A percentile compares a stretch with the other conserved stretches of the same genome.
These are phyloP conservation scores for Peniophora sp. DNA, from an alignment of 1,284 basidiomycete species.

Conservation along the genomic window DNA sequence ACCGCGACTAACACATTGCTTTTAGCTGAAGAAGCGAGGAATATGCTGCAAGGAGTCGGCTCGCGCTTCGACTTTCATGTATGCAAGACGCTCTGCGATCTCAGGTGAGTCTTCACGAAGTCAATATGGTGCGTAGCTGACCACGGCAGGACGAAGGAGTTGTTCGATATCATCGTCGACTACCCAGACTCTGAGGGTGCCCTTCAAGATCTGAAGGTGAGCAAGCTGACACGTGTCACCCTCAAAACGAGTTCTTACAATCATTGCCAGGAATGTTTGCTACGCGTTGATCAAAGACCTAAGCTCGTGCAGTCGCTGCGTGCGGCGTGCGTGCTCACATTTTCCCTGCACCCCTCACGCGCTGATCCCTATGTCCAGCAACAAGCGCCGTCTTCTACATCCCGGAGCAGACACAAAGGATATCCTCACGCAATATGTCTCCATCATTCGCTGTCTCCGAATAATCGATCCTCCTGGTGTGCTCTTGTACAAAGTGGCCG, in stretches of 20 bases:
- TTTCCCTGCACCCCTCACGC: slow-evolving; percentile 10
- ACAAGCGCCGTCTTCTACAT: slow-evolving; percentile 83
- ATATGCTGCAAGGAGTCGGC: slow-evolving; percentile 74
- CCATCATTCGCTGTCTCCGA: slow-evolving; percentile 86
- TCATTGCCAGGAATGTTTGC: slow-evolving; percentile 56
- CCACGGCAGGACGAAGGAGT: slow-evolving; percentile 63
- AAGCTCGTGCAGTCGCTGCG: slow-evolving; percentile 65
- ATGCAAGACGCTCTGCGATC: slow-evolving; percentile 80
- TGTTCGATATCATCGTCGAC: slow-evolving; percentile 94
- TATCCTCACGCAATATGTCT: slow-evolving; percentile 90
- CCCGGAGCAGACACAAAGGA: slow-evolving; percentile 94
- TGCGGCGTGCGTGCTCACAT: slow-evolving; percentile 43
- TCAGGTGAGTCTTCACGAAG: slow-evolving; percentile 53
- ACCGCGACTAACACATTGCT: slow-evolving; percentile 13
- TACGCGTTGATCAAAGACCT: slow-evolving; percentile 70
- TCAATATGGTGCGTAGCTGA: background rate
- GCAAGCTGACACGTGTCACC: slow-evolving; percentile 10
- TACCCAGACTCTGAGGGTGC: slow-evolving; percentile 85
- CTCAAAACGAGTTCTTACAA: slow-evolving; percentile 1
- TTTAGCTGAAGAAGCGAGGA: slow-evolving; percentile 60
- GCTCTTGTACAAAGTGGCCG: slow-evolving; percentile 84
- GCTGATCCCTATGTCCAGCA: slow-evolving; percentile 37
- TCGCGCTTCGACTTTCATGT: slow-evolving; percentile 88
- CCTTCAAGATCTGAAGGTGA: slow-evolving; percentile 80
- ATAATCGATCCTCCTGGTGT: slow-evolving; percentile 91